Base-by-base conservation (phyloP, 2,329 filamentous ascomycete genomes). In the Diplodia seriata region DNA sequence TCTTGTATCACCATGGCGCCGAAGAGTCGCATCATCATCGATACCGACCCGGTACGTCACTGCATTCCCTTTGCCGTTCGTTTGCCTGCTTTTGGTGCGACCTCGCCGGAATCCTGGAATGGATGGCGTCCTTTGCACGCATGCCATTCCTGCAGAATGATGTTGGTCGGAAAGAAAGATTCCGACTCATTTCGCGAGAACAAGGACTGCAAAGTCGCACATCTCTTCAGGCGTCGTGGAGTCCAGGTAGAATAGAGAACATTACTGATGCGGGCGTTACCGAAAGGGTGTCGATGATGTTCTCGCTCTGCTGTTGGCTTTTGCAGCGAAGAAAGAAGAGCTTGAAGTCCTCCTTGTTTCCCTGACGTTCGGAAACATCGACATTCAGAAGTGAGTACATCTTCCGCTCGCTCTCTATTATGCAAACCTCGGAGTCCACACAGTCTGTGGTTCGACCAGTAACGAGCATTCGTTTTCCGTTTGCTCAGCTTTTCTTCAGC, bases 341-440 rank as follows among this genome's bases (percentile, higher is more conserved):
- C 84, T 98, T 26, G 92, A 98, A 77, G 84, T 98, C 43, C 80
- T 91, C 56, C 86, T 98, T 79, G 85, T 99, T 68, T 97, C 93
- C 1, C 86, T 97, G 69, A 97, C 94, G 0, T 97, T 95, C 78
- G 95, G 95, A 68, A 99, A 99, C 76, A 92, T 98, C 26, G 89
- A 94, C 72, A 88, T 97, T 18, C 85, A 93, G 70, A 94, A 89
- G 91, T 93, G 78, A 69, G 81, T 29, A 6, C 12, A 53, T 18
- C 8, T 3, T 64, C 23, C 23, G 18, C 15, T 33, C 12, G 15
- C 3, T n/a, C 26, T 38, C 8, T 18, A 4, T 47, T 62, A 7
- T 43, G 31, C 20, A 7, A 1, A 11, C 2, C 0, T 31, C n/a
- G 18, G 56, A 8, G n/a, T n/a, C 23, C 14, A 1, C 36, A 47